Percentiles rank a stretch among this genome's conserved stretches.
phyloP scores from a whole-genome alignment of 768 basidiomycete genomes.

The Auricularia cornea region DNA sequence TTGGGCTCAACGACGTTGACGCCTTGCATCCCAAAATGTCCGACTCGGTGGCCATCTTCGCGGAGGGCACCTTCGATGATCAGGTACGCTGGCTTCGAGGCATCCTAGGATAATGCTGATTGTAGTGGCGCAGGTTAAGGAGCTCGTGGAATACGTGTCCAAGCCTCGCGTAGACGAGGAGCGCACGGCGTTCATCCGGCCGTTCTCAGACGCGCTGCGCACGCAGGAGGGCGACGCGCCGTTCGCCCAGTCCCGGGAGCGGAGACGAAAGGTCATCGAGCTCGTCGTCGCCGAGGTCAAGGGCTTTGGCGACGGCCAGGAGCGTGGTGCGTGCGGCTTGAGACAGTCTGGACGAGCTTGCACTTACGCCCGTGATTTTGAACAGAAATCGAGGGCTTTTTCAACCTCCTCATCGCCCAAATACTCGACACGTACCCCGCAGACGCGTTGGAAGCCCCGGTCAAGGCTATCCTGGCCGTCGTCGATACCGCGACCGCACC shows the following conservation, averaged over 20 bases:
- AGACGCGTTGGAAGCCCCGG: constrained; percentile 45
- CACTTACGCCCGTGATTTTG: not conserved
- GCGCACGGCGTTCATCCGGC: constrained; percentile 49
- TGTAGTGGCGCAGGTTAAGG: constrained; percentile 47
- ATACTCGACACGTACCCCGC: constrained; percentile 50
- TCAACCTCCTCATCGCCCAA: constrained; percentile 74
- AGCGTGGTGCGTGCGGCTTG: constrained; percentile 49
- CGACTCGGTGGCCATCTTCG: constrained; percentile 77
- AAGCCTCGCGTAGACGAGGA: constrained; percentile 62
- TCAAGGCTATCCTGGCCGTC: constrained; percentile 41
- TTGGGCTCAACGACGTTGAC: not conserved
- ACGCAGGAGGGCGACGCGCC: constrained; percentile 43
- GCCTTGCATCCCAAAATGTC: constrained; percentile 39
- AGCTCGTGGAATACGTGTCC: constrained; percentile 67
- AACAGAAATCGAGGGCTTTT: constrained; percentile 78
- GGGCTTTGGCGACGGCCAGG: constrained; percentile 65
- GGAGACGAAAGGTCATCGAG: constrained; percentile 47
- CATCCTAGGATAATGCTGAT: not conserved
- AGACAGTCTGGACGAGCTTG: not conserved
- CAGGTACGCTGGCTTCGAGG: constrained; percentile 40
- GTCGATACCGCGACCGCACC: constrained; percentile 45
- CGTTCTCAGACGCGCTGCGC: constrained; percentile 55
- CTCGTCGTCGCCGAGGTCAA: constrained; percentile 56
- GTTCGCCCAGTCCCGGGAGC: constrained; percentile 44
- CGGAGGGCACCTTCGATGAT: constrained; percentile 84